Percentiles rank a stretch among this genome's conserved stretches.
Evolutionary conservation across 306 rosid genomes (phyloP).

Genomic region (Trifolium fragiferum): DNA sequence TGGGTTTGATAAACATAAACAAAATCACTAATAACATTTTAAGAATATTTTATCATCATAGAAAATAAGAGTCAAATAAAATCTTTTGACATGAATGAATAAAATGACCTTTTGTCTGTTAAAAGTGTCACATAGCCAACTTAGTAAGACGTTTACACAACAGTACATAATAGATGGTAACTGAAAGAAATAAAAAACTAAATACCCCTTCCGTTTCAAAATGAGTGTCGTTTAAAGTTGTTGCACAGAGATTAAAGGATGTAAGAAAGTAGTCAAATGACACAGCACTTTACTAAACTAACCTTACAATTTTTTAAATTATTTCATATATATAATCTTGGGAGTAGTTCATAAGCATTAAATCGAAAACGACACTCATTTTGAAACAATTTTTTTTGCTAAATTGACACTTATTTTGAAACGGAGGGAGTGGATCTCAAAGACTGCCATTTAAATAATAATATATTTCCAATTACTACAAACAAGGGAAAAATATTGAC

Average conservation of each 20-base stretch:
- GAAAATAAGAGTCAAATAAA: background rate
- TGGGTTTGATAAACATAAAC: background rate
- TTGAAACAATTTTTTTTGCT: too few species aligned
- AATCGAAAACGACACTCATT: too few species aligned
- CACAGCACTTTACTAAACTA: too few species aligned
- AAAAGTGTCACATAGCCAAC: background rate
- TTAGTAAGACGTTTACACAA: background rate
- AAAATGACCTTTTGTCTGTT: background rate
- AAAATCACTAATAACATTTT: background rate
- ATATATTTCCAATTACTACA: background rate
- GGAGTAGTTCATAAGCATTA: too few species aligned
- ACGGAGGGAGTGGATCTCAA: background rate
- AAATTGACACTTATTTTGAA: too few species aligned
- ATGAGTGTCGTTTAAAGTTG: too few species aligned
- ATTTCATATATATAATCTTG: too few species aligned
- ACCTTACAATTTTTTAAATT: too few species aligned
- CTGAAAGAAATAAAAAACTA: slow-evolving; percentile 1
- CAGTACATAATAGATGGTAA: background rate
- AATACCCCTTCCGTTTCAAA: too few species aligned
- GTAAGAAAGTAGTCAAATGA: too few species aligned
- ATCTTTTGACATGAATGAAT: background rate
- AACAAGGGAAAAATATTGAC: slow-evolving; percentile 10
- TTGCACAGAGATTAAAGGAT: too few species aligned
- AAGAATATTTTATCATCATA: background rate
- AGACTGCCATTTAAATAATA: background rate